Evolutionary conservation across 2,329 filamentous ascomycete genomes (phyloP).

Genomic region (Fusarium devonianum): DNA sequence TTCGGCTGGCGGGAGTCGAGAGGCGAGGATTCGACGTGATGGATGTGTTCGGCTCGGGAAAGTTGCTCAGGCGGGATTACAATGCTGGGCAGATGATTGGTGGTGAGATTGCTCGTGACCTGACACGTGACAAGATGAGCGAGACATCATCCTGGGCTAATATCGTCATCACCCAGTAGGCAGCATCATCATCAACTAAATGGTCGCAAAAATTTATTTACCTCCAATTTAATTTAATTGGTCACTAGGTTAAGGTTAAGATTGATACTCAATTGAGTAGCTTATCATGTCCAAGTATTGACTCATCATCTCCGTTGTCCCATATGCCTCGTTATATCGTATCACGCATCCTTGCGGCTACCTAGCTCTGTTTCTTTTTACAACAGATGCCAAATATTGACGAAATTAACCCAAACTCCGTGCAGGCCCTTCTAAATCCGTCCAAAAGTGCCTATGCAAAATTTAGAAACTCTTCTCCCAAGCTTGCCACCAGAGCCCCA

Average conservation of each 20-base stretch:
- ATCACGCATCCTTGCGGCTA: constrained; percentile 24
- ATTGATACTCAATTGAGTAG: too few species aligned
- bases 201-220: too few species aligned
- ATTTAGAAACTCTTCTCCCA: constrained; percentile 68
- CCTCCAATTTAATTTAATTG: too few species aligned
- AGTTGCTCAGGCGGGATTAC: constrained; percentile 51
- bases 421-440: constrained; percentile 7
- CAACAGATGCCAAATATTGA: constrained; percentile 7
- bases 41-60: constrained; percentile 42
- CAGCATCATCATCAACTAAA: too few species aligned
- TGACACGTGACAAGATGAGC: constrained; percentile 40
- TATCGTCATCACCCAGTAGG: not conserved
- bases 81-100: constrained; percentile 51
- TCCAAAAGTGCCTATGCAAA: not conserved
- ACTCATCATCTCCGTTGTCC: constrained; percentile 19
- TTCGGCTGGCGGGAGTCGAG: constrained; percentile 24
- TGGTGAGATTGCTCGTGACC: constrained; percentile 33
- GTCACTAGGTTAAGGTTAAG: too few species aligned
- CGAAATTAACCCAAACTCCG: constrained; percentile 25
- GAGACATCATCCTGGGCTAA: constrained; percentile 1
- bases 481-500: constrained; percentile 92
- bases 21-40: constrained; percentile 43
- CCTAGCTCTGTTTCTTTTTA: constrained; percentile 24
- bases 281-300: too few species aligned
- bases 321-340: constrained; percentile 30